Evolutionary conservation across 177 flowering plant species (phyloP).

Genomic region (Telopea speciosissima): DNA sequence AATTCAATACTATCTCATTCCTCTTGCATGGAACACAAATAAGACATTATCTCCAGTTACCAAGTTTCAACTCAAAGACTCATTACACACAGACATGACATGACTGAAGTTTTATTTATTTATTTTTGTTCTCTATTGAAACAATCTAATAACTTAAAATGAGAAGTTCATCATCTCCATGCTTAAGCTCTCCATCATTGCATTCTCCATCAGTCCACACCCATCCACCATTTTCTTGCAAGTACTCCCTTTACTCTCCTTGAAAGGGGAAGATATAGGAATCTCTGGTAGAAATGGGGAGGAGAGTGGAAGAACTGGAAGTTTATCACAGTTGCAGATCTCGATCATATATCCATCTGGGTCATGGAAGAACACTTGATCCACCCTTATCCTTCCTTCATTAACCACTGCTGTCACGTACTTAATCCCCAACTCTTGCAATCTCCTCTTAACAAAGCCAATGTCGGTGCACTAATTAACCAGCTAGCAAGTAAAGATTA

Average conservation of each 20-base stretch:
- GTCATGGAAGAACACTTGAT: slow-evolving; percentile 82
- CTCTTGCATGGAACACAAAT: no score
- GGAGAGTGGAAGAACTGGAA: slow-evolving; percentile 58
- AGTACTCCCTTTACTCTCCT: slow-evolving; percentile 12
- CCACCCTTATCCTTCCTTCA: slow-evolving; percentile 53
- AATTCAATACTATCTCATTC: no score
- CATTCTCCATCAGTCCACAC: slow-evolving; percentile 37
- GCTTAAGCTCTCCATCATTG: slow-evolving; percentile 59
- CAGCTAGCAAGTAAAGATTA: no score
- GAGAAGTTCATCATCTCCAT: slow-evolving; percentile 62
- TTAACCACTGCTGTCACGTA: slow-evolving; percentile 56
- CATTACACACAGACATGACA: no score
- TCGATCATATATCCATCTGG: slow-evolving; percentile 91
- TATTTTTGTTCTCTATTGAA: no score
- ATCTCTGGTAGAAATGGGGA: slow-evolving; percentile 22
- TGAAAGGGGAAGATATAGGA: background rate
- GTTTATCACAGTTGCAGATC: slow-evolving; percentile 76
- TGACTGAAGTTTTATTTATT: no score
- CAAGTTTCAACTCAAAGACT: no score
- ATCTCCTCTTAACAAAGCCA: slow-evolving; percentile 39
- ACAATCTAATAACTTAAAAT: slow-evolving; percentile 31
- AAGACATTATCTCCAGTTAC: no score
- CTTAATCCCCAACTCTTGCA: slow-evolving; percentile 50
- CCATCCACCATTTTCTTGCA: slow-evolving; percentile 19
- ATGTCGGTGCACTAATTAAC: slow-evolving; percentile 61